These are phyloP conservation scores for Naganishia vishniacii DNA, from an alignment of 768 basidiomycete species.

Conservation along the genomic window DNA sequence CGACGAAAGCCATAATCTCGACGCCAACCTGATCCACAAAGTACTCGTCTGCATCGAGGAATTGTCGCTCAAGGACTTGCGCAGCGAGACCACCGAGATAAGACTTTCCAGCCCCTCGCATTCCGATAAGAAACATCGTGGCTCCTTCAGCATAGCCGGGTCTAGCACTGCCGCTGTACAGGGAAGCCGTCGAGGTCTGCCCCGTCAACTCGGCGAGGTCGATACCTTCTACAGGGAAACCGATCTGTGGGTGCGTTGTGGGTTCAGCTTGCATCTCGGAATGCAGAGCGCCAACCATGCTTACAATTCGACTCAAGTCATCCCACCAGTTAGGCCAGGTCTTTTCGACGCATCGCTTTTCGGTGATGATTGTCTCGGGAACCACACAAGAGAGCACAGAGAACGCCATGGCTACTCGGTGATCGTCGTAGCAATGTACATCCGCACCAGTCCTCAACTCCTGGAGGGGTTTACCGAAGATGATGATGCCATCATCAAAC, in stretches of 20 bases:
- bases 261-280: not conserved
- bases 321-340: slow-evolving; percentile 99
- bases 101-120: slow-evolving; percentile 96
- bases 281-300: slow-evolving; percentile 20
- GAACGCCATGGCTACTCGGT: slow-evolving; percentile 98
- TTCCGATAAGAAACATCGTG: slow-evolving; percentile 72
- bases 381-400: slow-evolving; percentile 74
- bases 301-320: slow-evolving; percentile 86
- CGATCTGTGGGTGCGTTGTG: slow-evolving; percentile 61
- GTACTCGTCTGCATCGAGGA: slow-evolving; percentile 77
- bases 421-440: slow-evolving; percentile 95
- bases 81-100: slow-evolving; percentile 77
- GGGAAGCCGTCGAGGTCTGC: slow-evolving; percentile 52
- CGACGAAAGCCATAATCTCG: slow-evolving; percentile 69
- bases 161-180: slow-evolving; percentile 39
- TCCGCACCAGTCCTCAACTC: slow-evolving; percentile 66
- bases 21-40: slow-evolving; percentile 64
- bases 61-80: slow-evolving; percentile 62
- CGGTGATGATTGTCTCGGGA: slow-evolving; percentile 74
- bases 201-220: slow-evolving; percentile 60
- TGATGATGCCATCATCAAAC: slow-evolving; percentile 83
- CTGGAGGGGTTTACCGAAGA: slow-evolving; percentile 67
- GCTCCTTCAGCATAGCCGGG: slow-evolving; percentile 30
- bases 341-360: slow-evolving; percentile 97
- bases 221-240: slow-evolving; percentile 76